These are phyloP conservation scores for Helianthus tuberosus DNA, from an alignment of 129 eudicot genomes.

Conservation along the genomic window DNA sequence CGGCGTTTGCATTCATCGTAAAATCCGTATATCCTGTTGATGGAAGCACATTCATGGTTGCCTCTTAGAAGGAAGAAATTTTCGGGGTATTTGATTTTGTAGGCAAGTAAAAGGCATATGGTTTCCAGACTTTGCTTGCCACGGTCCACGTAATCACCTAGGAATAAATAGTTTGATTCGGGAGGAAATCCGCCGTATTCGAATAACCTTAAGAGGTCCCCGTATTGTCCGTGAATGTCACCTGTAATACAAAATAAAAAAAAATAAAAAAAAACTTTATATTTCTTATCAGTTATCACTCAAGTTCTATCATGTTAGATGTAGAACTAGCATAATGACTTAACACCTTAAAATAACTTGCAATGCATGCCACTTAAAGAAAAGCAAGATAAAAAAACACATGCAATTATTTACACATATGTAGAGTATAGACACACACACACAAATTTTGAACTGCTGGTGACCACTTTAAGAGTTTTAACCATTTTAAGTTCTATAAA, in stretches of 20 bases:
- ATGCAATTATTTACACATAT: background rate
- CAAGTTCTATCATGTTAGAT: background rate
- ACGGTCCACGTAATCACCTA: conserved; percentile 85
- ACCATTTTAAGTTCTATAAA: background rate
- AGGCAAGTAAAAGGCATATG: conserved; percentile 76
- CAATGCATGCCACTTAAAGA: background rate
- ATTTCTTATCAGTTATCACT: conserved; percentile 9
- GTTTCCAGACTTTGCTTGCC: conserved; percentile 85
- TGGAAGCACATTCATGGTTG: conserved; percentile 82
- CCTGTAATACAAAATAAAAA: conserved; percentile 41
- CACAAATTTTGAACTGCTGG: conserved; percentile 4
- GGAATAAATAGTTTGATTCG: conserved; percentile 68
- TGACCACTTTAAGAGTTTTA: background rate
- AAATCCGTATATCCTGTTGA: conserved; percentile 78
- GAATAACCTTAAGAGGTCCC: conserved; percentile 72
- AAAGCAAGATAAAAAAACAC: background rate
- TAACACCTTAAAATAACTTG: background rate
- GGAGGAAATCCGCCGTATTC: conserved; percentile 91
- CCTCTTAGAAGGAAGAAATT: conserved; percentile 79
- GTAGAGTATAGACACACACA: background rate
- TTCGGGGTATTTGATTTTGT: conserved; percentile 76
- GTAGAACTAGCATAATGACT: background rate
- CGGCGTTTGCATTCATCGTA: conserved; percentile 90
- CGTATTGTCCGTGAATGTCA: conserved; percentile 85
- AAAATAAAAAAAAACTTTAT: background rate